phyloP scores from a whole-genome alignment of 106 monocot species.

The Posidonia australis region DNA sequence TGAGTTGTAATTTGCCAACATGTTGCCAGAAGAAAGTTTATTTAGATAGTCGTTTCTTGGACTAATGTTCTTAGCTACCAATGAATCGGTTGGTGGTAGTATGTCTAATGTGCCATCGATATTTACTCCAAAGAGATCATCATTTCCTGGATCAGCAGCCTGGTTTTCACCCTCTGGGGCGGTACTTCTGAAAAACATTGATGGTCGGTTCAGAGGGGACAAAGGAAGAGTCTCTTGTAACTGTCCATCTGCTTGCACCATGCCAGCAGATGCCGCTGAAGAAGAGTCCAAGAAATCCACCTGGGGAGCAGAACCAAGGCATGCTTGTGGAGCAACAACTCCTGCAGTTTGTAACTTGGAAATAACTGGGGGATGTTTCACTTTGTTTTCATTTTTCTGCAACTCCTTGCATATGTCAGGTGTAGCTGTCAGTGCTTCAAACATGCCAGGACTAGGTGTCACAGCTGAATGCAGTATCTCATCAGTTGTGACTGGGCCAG shows the following conservation, averaged over 20 bases:
- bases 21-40: conserved; percentile 38
- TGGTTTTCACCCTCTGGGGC: conserved; percentile 33
- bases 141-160: conserved; percentile 43
- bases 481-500: conserved; percentile 16
- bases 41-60: conserved; percentile 38
- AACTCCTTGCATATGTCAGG: conserved; percentile 24
- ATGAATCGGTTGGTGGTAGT: conserved; percentile 36
- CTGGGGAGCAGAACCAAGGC: conserved; percentile 34
- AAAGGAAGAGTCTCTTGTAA: conserved; percentile 46
- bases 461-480: conserved; percentile 27
- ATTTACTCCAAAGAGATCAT: conserved; percentile 62
- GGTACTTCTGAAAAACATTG: conserved; percentile 37
- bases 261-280: conserved; percentile 68
- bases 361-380: conserved; percentile 40
- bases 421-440: conserved; percentile 29
- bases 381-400: conserved; percentile 33
- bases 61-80: conserved; percentile 39
- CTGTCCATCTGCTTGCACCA: conserved; percentile 50
- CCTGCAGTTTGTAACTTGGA: background rate
- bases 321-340: conserved; percentile 26
- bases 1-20: conserved; percentile 37
- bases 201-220: conserved; percentile 44
- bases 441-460: conserved; percentile 20
- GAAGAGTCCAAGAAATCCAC: conserved; percentile 78
- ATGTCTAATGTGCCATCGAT: conserved; percentile 46